phyloP scores from a whole-genome alignment of 1,284 basidiomycete genomes.

The Cryptococcus sp. region DNA sequence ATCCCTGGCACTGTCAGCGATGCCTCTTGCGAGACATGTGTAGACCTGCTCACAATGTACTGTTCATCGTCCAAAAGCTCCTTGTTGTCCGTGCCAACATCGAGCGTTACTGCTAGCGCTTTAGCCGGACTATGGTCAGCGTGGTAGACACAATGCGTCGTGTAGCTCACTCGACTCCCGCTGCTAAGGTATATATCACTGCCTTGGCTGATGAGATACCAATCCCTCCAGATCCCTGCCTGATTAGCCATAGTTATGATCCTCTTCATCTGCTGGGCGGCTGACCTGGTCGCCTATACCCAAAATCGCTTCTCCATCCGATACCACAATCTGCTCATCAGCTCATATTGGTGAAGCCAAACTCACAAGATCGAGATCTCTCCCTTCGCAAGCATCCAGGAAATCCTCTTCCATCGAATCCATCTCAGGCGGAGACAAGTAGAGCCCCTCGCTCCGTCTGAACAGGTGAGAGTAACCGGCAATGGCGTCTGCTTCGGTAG shows the following conservation, averaged over 20 bases:
- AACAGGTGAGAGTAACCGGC: conserved; percentile 73
- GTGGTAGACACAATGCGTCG: neutral
- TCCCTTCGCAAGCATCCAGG: conserved; percentile 31
- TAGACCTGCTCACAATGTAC: conserved; percentile 26
- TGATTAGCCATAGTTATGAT: neutral
- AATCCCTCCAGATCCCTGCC: conserved; percentile 40
- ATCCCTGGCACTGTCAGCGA: conserved; percentile 19
- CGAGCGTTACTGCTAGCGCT: conserved; percentile 60
- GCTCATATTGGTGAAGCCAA: too few relatives aligned
- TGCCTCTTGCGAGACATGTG: neutral
- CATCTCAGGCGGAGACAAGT: conserved; percentile 22
- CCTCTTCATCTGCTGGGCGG: conserved; percentile 17
- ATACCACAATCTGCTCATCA: conserved; percentile 38
- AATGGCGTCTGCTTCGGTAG: conserved; percentile 65
- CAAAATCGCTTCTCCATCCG: conserved; percentile 66
- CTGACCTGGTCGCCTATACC: conserved; percentile 54
- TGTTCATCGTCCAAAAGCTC: conserved; percentile 33
- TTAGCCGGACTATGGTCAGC: conserved; percentile 20
- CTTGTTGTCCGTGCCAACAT: conserved; percentile 56
- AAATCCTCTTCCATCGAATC: conserved; percentile 38
- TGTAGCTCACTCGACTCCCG: conserved; percentile 57
- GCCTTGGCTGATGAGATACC: conserved; percentile 63
- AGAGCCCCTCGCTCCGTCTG: conserved; percentile 50
- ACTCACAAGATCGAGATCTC: conserved; percentile 34
- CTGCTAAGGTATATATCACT: conserved; percentile 72